Evolutionary conservation across 305 asterid genomes (phyloP).

Genomic region (Euphrasia arctica): DNA sequence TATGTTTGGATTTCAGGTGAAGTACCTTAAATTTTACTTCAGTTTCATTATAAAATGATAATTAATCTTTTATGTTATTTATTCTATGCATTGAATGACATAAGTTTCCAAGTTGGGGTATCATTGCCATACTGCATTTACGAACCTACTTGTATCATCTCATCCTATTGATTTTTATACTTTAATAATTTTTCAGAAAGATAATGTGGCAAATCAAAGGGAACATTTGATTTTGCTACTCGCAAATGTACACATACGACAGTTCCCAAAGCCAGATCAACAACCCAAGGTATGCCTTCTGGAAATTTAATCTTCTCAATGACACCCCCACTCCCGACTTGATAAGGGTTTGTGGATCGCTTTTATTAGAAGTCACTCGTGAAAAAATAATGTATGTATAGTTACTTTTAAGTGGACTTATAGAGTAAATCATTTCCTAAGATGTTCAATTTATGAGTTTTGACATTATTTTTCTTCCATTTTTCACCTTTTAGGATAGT

Average conservation of each 20-base stretch:
- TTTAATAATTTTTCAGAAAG: conserved; percentile 65
- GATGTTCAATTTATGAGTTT: neutral
- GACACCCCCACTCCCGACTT: neutral
- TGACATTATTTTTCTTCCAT: neutral
- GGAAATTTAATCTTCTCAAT: conserved; percentile 14
- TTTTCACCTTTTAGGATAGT: neutral
- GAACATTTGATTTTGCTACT: conserved; percentile 97
- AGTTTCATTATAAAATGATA: conserved; percentile 12
- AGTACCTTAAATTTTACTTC: conserved; percentile 17
- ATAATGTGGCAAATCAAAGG: conserved; percentile 90
- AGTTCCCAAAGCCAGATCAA: conserved; percentile 94
- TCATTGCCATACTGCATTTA: conserved; percentile 8
- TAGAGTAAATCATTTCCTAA: neutral
- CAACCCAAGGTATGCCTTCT: conserved; percentile 78
- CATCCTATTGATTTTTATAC: conserved; percentile 23
- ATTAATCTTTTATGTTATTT: conserved; percentile 16
- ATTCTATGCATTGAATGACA: conserved; percentile 15
- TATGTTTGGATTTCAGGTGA: conserved; percentile 99
- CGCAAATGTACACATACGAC: conserved; percentile 97
- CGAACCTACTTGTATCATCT: conserved; percentile 3
- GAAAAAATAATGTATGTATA: neutral
- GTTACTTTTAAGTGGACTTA: neutral
- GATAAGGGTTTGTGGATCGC: conserved; percentile 4
- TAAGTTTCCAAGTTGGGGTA: conserved; percentile 4
- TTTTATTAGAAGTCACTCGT: neutral